Conservation (phyloP, 2,329 filamentous ascomycete genomes). For the Penicillium verrucosum region DNA sequence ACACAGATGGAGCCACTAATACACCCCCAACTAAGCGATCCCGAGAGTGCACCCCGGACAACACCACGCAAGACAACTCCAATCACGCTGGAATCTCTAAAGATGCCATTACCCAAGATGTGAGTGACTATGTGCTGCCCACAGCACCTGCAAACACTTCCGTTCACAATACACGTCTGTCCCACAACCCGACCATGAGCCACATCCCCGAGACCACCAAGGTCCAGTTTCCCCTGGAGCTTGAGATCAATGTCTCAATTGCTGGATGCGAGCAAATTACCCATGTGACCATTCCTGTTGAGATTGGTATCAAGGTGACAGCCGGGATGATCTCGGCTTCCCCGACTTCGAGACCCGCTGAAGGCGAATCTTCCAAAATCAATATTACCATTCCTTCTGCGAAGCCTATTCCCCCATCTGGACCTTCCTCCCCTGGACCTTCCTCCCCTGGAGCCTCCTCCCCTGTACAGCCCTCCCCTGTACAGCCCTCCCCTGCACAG, state of each 20-base stretch:
- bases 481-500: background rate
- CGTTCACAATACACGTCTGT: background rate
- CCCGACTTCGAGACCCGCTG: background rate
- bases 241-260: background rate
- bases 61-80: conserved; percentile 10
- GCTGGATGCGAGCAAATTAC: background rate
- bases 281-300: background rate
- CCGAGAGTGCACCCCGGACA: conserved; percentile 38
- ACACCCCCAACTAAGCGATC: conserved; percentile 43
- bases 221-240: background rate
- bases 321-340: background rate
- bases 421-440: background rate
- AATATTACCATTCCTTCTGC: background rate
- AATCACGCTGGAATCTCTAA: background rate
- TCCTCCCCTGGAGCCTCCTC: background rate
- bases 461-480: background rate
- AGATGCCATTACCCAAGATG: background rate
- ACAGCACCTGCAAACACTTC: background rate
- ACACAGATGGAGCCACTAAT: conserved; percentile 27
- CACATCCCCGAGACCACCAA: background rate
- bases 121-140: background rate
- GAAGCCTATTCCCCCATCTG: background rate
- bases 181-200: background rate
- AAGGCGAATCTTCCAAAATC: background rate
- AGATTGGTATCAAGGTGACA: background rate